Conservation (phyloP, 2,329 filamentous ascomycete genomes). For the Nemania sp. region DNA sequence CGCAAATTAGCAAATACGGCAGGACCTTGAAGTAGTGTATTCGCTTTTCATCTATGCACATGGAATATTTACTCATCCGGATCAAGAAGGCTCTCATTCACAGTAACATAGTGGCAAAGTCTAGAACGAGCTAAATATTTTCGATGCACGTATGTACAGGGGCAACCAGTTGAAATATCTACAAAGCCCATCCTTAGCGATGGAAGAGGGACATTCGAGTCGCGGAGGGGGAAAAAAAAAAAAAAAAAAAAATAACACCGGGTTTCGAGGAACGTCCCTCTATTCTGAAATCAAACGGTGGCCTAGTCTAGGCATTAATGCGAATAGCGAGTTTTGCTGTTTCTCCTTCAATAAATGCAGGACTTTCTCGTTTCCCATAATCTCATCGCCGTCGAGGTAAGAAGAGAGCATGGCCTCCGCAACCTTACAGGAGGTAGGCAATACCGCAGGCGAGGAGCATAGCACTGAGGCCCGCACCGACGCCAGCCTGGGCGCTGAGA, state of each 20-base stretch:
- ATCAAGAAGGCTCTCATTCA: background rate
- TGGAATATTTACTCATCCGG: background rate
- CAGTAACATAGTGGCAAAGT: background rate
- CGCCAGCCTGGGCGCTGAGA: slow-evolving; percentile 30
- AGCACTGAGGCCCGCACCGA: slow-evolving; percentile 40
- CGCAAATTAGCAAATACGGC: background rate
- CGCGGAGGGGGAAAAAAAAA: background rate
- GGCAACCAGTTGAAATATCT: slow-evolving; percentile 29
- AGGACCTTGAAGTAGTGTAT: background rate
- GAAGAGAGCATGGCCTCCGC: background rate
- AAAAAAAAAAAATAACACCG: background rate
- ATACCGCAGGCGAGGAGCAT: slow-evolving; percentile 40
- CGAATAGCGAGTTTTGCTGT: background rate
- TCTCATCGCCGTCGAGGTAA: background rate
- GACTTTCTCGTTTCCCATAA: slow-evolving; percentile 10
- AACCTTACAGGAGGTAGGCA: slow-evolving; percentile 44
- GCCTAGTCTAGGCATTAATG: background rate
- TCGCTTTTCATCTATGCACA: background rate
- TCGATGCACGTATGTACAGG: slow-evolving; percentile 19
- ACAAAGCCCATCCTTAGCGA: slow-evolving; percentile 17
- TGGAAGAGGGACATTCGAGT: background rate
- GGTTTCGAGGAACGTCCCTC: background rate
- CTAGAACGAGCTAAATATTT: background rate
- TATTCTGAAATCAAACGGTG: background rate
- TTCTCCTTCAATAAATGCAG: background rate